Base-by-base conservation (phyloP, 495 filamentous ascomycete species). In the Polyplosphaeria fusca region DNA sequence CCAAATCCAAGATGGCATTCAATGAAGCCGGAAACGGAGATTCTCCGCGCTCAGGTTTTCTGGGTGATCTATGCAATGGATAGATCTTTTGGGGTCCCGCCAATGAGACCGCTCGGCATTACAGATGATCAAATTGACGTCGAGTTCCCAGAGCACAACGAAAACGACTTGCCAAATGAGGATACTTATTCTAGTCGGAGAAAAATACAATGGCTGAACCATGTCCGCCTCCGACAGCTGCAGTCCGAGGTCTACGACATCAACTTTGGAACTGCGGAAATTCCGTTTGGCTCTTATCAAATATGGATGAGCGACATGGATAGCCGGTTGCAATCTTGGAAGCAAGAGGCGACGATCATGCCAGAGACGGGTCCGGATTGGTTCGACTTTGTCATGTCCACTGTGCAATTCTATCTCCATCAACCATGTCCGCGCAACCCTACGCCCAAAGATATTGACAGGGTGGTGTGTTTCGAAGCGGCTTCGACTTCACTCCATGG, bases 351-450 rank as follows among this genome's bases (percentile, higher is more conserved):
- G 9, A 18, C 5, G 7, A 14, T 35, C 30, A 14, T 7, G 39
- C 7, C 5, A 14, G 39, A 42, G 19, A 14, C 39, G 7, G 39
- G 39, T 42, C 39, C 39, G 19, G 39, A 42, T 42, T 42, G 39
- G 39, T 42, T 42, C 39, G 39, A 42, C 19, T 42, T 42, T 20
- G 39, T 42, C 19, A 42, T 42, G 39, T 42, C 39, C 9, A 42
- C 39, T 19, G 16, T 42, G 5, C 39, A 42, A 5, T 42, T 42
- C 16, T 42, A 42, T 18, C 39, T 42, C 7, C 39, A 42, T 42
- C 9, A 14, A 5, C 12, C 39, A 5, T 42, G 39, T 42, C 39
- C 39, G 39, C 39, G 39, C 12, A 42, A 42, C 19, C 39, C 11
- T 11, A 14, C 12, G 19, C 39, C 39, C 12, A 9, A 7, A 7